Conservation (phyloP, 1,139 yeast species). For the Suhomyces chickasaworum region DNA sequence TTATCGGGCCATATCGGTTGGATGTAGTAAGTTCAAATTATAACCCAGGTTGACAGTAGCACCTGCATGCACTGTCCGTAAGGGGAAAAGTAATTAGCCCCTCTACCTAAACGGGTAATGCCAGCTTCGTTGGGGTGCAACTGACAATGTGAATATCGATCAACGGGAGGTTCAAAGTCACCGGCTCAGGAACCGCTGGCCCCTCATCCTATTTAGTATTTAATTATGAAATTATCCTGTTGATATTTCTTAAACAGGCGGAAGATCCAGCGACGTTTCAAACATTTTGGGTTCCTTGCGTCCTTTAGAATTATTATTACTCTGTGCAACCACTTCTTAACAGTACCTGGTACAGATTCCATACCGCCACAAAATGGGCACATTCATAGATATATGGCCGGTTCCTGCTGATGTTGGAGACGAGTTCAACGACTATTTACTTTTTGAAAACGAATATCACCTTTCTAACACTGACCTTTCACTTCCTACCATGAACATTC, state of each 20-base stretch:
- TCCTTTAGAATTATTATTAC: neutral
- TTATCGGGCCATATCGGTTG: neutral
- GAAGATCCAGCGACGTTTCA: constrained; percentile 1
- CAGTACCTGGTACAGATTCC: constrained; percentile 3
- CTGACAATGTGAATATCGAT: neutral
- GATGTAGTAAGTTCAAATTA: neutral
- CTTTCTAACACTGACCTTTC: constrained; percentile 1
- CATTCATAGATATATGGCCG: constrained; percentile 3
- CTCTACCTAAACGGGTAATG: neutral
- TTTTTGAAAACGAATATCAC: constrained; percentile 7
- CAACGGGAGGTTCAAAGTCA: neutral
- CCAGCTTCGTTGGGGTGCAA: constrained; percentile 4
- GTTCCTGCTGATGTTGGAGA: neutral
- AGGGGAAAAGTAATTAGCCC: constrained; percentile 3
- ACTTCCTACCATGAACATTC: constrained; percentile 11
- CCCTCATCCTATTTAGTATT: constrained; percentile 5
- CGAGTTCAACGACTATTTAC: constrained; percentile 13
- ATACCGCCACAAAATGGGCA: constrained; percentile 3
- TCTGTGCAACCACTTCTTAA: constrained; percentile 4
- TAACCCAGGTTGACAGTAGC: neutral
- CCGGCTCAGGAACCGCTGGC: constrained; percentile 6
- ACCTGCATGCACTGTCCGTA: constrained; percentile 2
- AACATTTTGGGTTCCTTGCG: neutral
- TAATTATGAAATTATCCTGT: neutral
- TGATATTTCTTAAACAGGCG: neutral